Conservation (phyloP, 1,139 yeast genomes). For the Torulaspora pretoriensis region DNA sequence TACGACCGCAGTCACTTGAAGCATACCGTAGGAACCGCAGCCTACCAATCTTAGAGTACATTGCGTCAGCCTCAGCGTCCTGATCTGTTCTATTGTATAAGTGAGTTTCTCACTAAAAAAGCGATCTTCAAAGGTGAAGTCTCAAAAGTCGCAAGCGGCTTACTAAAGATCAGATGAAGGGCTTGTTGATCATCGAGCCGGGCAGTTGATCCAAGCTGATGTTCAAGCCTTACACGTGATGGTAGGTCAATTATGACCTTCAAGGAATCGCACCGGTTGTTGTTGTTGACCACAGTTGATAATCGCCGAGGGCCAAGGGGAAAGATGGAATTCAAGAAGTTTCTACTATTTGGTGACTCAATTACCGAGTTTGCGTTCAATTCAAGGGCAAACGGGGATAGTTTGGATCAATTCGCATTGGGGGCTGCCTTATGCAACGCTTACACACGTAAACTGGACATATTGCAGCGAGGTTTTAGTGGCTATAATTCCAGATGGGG, state of each 20-base stretch:
- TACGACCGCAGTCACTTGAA: conserved; percentile 13
- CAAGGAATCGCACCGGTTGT: too few species aligned
- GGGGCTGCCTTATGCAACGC: conserved; percentile 49
- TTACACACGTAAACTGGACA: conserved; percentile 52
- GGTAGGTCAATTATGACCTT: not conserved
- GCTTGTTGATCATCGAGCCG: not conserved
- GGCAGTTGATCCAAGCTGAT: not conserved
- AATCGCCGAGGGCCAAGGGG: not conserved
- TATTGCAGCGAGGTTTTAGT: conserved; percentile 56
- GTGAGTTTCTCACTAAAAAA: not conserved
- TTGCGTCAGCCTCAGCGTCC: not conserved
- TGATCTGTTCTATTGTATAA: not conserved
- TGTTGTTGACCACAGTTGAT: too few species aligned
- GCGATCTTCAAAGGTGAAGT: not conserved
- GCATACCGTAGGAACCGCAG: conserved; percentile 6
- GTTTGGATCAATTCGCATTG: conserved; percentile 39
- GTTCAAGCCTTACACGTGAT: not conserved
- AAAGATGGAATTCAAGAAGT: conserved; percentile 40
- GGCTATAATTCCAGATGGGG: conserved; percentile 62
- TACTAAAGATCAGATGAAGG: not conserved
- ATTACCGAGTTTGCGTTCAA: conserved; percentile 55
- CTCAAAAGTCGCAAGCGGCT: not conserved
- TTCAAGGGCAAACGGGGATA: conserved; percentile 10
- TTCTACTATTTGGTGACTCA: conserved; percentile 66
- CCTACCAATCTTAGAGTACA: not conserved